Base-by-base conservation (phyloP, 2,329 filamentous ascomycete species). In the Ascosphaera pollenicola region DNA sequence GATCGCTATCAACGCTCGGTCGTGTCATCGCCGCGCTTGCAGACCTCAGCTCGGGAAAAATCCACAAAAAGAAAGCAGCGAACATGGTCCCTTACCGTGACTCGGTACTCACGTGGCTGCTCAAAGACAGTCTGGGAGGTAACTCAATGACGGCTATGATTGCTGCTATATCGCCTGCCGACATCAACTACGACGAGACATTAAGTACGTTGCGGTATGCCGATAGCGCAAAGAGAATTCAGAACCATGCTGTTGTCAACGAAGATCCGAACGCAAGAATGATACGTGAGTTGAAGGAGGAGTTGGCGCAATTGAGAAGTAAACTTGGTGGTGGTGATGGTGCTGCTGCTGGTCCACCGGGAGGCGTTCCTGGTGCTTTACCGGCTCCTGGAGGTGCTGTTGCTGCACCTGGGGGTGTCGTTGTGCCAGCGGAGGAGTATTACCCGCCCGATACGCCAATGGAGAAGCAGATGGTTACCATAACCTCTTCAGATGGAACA, bases 101-200 rank as follows among this genome's bases (percentile, higher is more conserved):
- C 63, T 93, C 83, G 53, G 75, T 98, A 38, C 62, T 98, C 47
- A 98, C 89, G 1, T 98, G 89, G 89, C 63, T 98, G 35, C 61
- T 98, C 47, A 98, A 98, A 54, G 91, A 98, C 56, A 95, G 87
- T 3, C 62, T 98, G 4, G 89, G 89, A 54, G 89, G 89, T 52
- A 98, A 98, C 66, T 95, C 87, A 56, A 87, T 95, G 81, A 98
- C 89, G 17, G 89, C 89, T 43, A 98, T 98, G 91, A 98, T 98
- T 66, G 91, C 89, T 38, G 87, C 87, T 39, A 94, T 98, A 54
- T 94, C 85, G 51, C 89, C 89, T 3, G 89, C 89, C 40, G 89
- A 98, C 59, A 95, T 95, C 63, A 98, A 98, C 60, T 95, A 92
- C 54, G 89, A 98, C 47, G 89, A 98, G 59, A 98, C 91, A 0